Percentiles rank a stretch among this genome's conserved stretches.
These are phyloP conservation scores for Wickerhamomyces strasburgensis DNA, from an alignment of 805 yeast species.

Conservation along the genomic window DNA sequence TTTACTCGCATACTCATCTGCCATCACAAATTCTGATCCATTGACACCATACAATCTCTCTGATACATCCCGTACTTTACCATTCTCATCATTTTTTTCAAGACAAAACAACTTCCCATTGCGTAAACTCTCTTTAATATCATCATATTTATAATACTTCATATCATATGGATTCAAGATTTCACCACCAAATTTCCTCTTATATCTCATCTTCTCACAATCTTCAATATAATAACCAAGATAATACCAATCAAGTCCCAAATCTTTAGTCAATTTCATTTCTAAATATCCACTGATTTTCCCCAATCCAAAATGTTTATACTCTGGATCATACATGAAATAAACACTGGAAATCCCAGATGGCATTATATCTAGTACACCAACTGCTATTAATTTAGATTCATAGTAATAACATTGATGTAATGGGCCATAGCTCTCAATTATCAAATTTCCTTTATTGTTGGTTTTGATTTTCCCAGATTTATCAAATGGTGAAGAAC, in stretches of 20 bases:
- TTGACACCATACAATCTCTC: slow-evolving; percentile 6
- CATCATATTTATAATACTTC: slow-evolving; percentile 31
- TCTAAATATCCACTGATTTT: slow-evolving; percentile 74
- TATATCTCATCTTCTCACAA: slow-evolving; percentile 79
- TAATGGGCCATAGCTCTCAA: slow-evolving; percentile 47
- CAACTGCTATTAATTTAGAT: slow-evolving; percentile 62
- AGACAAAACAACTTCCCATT: slow-evolving; percentile 19
- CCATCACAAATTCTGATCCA: slow-evolving; percentile 1
- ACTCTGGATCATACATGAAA: slow-evolving; percentile 84
- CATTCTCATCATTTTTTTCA: neutral
- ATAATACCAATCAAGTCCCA: slow-evolving; percentile 51
- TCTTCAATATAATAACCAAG: slow-evolving; percentile 78
- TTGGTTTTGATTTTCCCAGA: slow-evolving; percentile 7
- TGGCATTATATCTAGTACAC: slow-evolving; percentile 74
- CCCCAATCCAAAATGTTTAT: slow-evolving; percentile 64
- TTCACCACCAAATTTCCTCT: slow-evolving; percentile 74
- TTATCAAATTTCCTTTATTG: slow-evolving; percentile 3
- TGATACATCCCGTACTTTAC: slow-evolving; percentile 2
- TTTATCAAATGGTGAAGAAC: slow-evolving; percentile 55
- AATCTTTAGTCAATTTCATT: slow-evolving; percentile 44
- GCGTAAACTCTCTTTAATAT: slow-evolving; percentile 15
- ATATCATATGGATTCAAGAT: slow-evolving; percentile 51
- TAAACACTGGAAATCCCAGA: slow-evolving; percentile 77
- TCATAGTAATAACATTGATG: slow-evolving; percentile 77
- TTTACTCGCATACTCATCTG: neutral